phyloP scores from a whole-genome alignment of 2,329 filamentous ascomycete genomes.

The Apiospora saccharicola region DNA sequence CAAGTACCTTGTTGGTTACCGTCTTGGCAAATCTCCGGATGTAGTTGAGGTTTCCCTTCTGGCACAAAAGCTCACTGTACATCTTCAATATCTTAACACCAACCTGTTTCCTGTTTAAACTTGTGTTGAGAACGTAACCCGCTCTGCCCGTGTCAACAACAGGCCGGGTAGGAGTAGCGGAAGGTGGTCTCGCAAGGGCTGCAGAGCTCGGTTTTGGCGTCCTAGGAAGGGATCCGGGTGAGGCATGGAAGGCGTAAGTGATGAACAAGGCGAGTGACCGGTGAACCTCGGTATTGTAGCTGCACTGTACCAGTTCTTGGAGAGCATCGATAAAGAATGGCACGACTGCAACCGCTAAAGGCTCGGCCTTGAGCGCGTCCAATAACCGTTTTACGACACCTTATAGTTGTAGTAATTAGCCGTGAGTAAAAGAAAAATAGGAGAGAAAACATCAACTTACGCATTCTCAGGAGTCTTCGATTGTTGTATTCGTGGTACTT shows the following conservation, averaged over 20 bases:
- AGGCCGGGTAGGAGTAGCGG: constrained; percentile 36
- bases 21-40: constrained; percentile 91
- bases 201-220: constrained; percentile 55
- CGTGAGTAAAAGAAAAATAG: neutral
- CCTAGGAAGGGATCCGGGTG: constrained; percentile 55
- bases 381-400: constrained; percentile 89
- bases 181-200: constrained; percentile 35
- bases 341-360: constrained; percentile 74
- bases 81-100: constrained; percentile 79
- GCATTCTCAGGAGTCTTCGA: constrained; percentile 85
- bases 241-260: constrained; percentile 83
- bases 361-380: constrained; percentile 88
- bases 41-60: constrained; percentile 70
- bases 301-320: constrained; percentile 79
- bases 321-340: constrained; percentile 82
- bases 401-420: constrained; percentile 43
- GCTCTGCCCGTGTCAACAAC: constrained; percentile 45
- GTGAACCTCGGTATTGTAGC: constrained; percentile 83
- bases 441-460: constrained; percentile 60
- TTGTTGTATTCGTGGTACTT: constrained; percentile 93
- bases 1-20: constrained; percentile 87
- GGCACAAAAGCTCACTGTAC: constrained; percentile 80
- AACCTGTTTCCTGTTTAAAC: constrained; percentile 71
- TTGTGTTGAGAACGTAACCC: constrained; percentile 44
- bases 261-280: constrained; percentile 90